Conservation (phyloP, 441 rosid species). For the Melastoma candidum region DNA sequence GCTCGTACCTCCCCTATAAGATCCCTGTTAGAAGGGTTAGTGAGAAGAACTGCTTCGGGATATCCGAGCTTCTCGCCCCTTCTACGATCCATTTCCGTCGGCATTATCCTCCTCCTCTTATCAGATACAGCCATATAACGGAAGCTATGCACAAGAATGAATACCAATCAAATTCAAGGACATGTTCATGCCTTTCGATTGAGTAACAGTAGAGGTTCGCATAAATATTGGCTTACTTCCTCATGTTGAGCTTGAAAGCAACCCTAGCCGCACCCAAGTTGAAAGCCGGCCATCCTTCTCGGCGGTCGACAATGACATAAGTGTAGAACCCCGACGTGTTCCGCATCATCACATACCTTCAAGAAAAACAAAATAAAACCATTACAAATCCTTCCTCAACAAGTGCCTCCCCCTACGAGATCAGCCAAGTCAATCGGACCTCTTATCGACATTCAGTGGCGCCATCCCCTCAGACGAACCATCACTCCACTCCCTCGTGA, state of each 20-base stretch:
- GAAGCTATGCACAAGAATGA: background rate
- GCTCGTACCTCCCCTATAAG: conserved; percentile 52
- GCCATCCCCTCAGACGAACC: conserved; percentile 17
- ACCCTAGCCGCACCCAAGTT: conserved; percentile 6
- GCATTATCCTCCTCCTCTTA: conserved; percentile 52
- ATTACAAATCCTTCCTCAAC: background rate
- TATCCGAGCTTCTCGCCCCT: conserved; percentile 40
- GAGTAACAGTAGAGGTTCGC: too few relatives aligned
- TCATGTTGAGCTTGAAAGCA: conserved; percentile 8
- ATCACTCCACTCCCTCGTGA: conserved; percentile 37
- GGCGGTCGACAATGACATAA: conserved; percentile 8
- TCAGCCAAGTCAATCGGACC: conserved; percentile 22
- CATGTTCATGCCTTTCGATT: too few relatives aligned
- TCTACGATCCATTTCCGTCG: conserved; percentile 38
- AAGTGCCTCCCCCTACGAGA: background rate
- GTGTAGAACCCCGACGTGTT: conserved; percentile 7
- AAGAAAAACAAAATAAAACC: background rate
- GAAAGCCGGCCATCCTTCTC: conserved; percentile 9
- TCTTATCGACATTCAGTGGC: conserved; percentile 70
- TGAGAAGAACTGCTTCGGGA: conserved; percentile 72
- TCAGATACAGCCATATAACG: conserved; percentile 56
- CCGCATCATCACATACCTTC: conserved; percentile 9
- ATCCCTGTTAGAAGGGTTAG: conserved; percentile 41
- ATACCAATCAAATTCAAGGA: too few relatives aligned
- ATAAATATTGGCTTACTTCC: background rate